Conservation (phyloP, 176 grass and related monocot genomes). For the Paspalum vaginatum region DNA sequence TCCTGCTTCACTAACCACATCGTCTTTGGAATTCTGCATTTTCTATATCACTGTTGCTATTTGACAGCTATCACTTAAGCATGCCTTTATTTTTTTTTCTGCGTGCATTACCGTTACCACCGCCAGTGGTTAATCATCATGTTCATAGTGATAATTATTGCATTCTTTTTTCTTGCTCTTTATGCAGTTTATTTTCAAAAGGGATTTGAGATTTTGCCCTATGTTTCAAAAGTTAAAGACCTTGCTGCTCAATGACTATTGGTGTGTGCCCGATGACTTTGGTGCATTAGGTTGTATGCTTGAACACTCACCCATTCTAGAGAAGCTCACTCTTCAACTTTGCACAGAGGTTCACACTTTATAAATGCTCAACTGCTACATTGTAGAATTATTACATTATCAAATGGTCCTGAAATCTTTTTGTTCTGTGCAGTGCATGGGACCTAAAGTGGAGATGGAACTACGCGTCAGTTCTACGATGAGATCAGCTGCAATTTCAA, state of each 20-base stretch:
- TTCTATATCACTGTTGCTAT: neutral
- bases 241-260: constrained; percentile 2
- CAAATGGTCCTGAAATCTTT: neutral
- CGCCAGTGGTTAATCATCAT: neutral
- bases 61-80: neutral
- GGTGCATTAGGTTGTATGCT: constrained; percentile 23
- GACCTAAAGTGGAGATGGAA: neutral
- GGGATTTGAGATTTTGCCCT: constrained; percentile 20
- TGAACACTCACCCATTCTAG: constrained; percentile 24
- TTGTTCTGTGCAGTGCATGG: neutral
- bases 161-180: neutral
- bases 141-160: neutral
- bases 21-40: neutral
- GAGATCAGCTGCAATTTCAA: neutral
- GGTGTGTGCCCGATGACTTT: neutral
- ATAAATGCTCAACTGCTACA: neutral
- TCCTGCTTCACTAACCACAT: neutral
- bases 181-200: constrained; percentile 33
- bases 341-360: neutral
- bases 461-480: neutral
- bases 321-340: constrained; percentile 33
- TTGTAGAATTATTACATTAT: neutral
- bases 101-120: neutral
- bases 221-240: constrained; percentile 30
- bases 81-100: neutral